Evolutionary conservation across 2,329 filamentous ascomycete genomes (phyloP).

Genomic region (Hymenoscyphus albidus): DNA sequence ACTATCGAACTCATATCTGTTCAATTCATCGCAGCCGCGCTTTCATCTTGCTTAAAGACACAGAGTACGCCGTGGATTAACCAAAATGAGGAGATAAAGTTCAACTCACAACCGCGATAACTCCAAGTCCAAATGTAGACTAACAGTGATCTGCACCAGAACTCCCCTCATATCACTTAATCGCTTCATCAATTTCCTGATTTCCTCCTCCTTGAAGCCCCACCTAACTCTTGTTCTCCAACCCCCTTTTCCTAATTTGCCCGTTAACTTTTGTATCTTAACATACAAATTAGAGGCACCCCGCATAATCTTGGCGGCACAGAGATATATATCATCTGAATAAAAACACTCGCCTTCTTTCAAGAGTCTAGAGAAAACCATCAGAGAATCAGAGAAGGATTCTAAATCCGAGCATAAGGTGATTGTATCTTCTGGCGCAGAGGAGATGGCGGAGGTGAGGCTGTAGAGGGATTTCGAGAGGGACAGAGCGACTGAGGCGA

Average conservation of each 20-base stretch:
- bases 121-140: conserved; percentile 24
- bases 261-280: conserved; percentile 24
- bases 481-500: conserved; percentile 21
- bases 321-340: no score
- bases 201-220: conserved; percentile 22
- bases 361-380: conserved; percentile 20
- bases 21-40: not conserved
- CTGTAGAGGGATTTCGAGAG: conserved; percentile 24
- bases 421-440: conserved; percentile 22
- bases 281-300: conserved; percentile 23
- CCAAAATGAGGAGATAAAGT: not conserved
- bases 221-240: conserved; percentile 22
- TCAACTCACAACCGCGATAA: conserved; percentile 21
- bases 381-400: conserved; percentile 23
- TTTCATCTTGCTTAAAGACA: no score
- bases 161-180: conserved; percentile 23
- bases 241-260: conserved; percentile 21
- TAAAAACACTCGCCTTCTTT: conserved; percentile 15
- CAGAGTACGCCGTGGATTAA: no score
- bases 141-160: conserved; percentile 22
- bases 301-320: conserved; percentile 24
- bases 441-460: conserved; percentile 19
- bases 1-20: not conserved
- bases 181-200: conserved; percentile 21
- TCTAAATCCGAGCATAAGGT: conserved; percentile 17